Evolutionary conservation across 805 yeast species (phyloP), one percentile per base, ranked within the genome.

Genomic region (Pichia californica): DNA sequence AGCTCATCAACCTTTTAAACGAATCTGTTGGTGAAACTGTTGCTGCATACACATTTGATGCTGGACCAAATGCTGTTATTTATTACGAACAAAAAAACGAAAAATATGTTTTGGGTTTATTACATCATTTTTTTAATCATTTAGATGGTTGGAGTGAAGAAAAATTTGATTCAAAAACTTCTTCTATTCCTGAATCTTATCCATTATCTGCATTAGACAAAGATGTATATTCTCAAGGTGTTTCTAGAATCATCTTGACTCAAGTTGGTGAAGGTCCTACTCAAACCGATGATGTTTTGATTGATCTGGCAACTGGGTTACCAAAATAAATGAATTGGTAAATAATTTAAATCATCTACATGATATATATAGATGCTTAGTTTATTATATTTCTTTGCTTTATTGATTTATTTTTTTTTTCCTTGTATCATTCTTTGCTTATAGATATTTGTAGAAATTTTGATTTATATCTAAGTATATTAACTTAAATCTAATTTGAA

Each of bases 51-150:
- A 93, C 99, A 2, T 93, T 84, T 59, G 99, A 93, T 64, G 99
- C 99, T 27, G 99, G 99, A 60, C 99, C 99, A 65, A 93, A 93
- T 66, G 96, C 97, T 18, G 99, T 93, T 36, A 76, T 93, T 48
- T 93, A 93, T 68, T 93, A 93, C 61, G 79, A 82, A 59, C 75
- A 74, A 52, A 71, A 79, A 56, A 77, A 91, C 64, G 96, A 88
- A 65, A 54, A 66, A n/a, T 71, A 69, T 49, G 80, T 93, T 7
- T 73, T 91, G 53, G 81, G 88, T 4, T 71, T 86, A 51, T 67
- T 93, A 46, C 69, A 81, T 63, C 68, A 71, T 44, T 71, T 76
- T 50, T 81, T 88, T 57, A 63, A 65, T 38, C 56, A 72, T 39
- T 77, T 83, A 38, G 66, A 69, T 10, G 95, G 95, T 16, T 89